Evolutionary conservation across 192 early-diverging fungal species (phyloP), one percentile per base, ranked within the genome.

Genomic region (Gaertneriomyces semiglobifer): DNA sequence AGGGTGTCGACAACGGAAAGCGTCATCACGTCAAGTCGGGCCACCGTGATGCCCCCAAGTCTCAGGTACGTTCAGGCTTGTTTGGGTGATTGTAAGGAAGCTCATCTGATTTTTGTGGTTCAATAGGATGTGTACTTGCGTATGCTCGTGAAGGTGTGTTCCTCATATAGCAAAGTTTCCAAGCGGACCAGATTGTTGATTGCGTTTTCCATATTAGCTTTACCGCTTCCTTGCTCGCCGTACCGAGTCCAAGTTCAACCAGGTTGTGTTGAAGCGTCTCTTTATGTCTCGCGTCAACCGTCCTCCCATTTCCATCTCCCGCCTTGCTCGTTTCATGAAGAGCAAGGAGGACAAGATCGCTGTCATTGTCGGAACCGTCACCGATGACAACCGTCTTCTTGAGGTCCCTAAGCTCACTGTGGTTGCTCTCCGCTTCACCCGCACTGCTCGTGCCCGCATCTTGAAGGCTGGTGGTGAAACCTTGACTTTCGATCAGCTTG

Each of bases 141-240:
- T 76, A 88, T 99, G 81, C 90, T 99, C 78, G 96, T 98, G 71
- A 99, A 99, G 90, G 90, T 91, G 80, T 76, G 77, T 69, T 19
- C 11, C 14, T 11, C 18, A 19, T 33, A 33, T n/a, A 33, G 40
- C 19, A 9, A 9, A 33, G 38, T 44, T 14, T 0, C 6, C 2
- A n/a, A 71, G 60, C 40, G 19, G 72, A 3, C 58, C 12, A 42
- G 45, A 9, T 11, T 50, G 38, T 12, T 16, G 10, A 54, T 8
- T 40, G 38, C 42, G 18, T 3, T 40, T 48, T 44, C 58, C 4
- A 33, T n/a, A 44, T 50, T 72, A 86, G 94, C 88, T 99, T 68
- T 99, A 98, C 87, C 89, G 93, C 78, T 98, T 96, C 91, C 88
- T 99, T 60, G 95, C 96, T 60, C 93, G 98, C 85, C 91, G 98